Evolutionary conservation across 2,329 filamentous ascomycete genomes (phyloP), one percentile per base, ranked within the genome.

Genomic region (Coleophoma eucalyptorum): DNA sequence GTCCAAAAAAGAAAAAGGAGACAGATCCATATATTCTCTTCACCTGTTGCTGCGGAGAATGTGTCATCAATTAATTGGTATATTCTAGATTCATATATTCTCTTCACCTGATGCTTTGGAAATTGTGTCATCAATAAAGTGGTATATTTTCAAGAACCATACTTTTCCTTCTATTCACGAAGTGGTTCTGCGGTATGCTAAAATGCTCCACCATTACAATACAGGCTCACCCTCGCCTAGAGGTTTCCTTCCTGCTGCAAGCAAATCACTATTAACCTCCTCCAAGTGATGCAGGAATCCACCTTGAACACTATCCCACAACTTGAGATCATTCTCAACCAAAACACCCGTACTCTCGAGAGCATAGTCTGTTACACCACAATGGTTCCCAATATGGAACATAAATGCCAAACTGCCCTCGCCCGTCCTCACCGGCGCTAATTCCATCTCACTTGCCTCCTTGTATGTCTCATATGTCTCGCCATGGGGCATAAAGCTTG

Each of bases 281-380:
- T 44, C 42, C 15, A 44, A 16, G 31, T 44, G 42, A 31, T 44
- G 15, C 42, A 44, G 16, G n/a, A 44, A 44, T 12, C 42, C 42
- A 33, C 42, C 42, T 13, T 26, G 12, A 7, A 44, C 20, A 26
- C 20, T 31, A 18, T 32, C 26, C 42, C 42, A 44, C 20, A 44
- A 20, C 13, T 20, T 44, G 16, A 20, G 42, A 31, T 44, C 16
- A 16, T n/a, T 15, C 12, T 44, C 42, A 12, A 44, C 31, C 42
- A 44, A 31, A 8, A 44, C 40, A 7, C 37, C 46, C 19, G 40
- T 31, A 21, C 42, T 47, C 16, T 46, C 45, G 2, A 47, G 43
- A 18, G 77, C 78, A 72, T 74, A 81, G 43, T 81, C 77, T 7
- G 77, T 79, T 46, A 81, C 75, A 8, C 76, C 77, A 15, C 80